phyloP scores from a whole-genome alignment of 2,329 filamentous ascomycete species.

The Tolypocladium nubicola region DNA sequence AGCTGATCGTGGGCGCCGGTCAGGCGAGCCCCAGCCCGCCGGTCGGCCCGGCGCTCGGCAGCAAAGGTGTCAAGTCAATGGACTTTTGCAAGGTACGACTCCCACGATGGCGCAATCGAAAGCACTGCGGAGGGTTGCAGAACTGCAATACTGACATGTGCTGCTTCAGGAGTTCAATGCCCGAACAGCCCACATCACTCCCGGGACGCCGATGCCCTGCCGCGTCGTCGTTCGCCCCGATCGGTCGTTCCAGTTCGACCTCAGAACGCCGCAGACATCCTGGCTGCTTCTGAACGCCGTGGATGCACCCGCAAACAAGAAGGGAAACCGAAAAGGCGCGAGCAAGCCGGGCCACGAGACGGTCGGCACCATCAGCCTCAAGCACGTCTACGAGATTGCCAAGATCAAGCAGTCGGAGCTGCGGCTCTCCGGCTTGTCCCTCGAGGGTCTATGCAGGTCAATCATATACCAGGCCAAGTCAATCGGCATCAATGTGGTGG shows the following conservation, averaged over 20 bases:
- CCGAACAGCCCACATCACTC: constrained; percentile 70
- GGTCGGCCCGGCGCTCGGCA: constrained; percentile 90
- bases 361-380: constrained; percentile 79
- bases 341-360: constrained; percentile 63
- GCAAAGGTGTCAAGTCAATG: constrained; percentile 98
- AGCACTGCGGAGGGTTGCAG: not conserved
- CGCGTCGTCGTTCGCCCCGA: constrained; percentile 88
- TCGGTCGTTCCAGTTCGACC: constrained; percentile 83
- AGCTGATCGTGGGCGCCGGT: constrained; percentile 93
- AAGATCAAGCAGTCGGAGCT: constrained; percentile 83
- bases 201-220: constrained; percentile 80
- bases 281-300: constrained; percentile 81
- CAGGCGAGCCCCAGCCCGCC: constrained; percentile 92
- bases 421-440: constrained; percentile 58
- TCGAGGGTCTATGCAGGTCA: constrained; percentile 62
- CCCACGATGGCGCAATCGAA: not conserved
- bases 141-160: constrained; percentile 6
- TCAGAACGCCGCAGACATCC: constrained; percentile 90
- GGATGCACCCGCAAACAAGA: constrained; percentile 58
- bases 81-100: constrained; percentile 93
- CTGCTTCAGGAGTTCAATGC: constrained; percentile 83
- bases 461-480: constrained; percentile 68
- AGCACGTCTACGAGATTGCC: constrained; percentile 96
- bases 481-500: constrained; percentile 61
- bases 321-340: constrained; percentile 71